These are phyloP conservation scores for Amanita inopinata DNA, from an alignment of 768 basidiomycete species.

Conservation along the genomic window DNA sequence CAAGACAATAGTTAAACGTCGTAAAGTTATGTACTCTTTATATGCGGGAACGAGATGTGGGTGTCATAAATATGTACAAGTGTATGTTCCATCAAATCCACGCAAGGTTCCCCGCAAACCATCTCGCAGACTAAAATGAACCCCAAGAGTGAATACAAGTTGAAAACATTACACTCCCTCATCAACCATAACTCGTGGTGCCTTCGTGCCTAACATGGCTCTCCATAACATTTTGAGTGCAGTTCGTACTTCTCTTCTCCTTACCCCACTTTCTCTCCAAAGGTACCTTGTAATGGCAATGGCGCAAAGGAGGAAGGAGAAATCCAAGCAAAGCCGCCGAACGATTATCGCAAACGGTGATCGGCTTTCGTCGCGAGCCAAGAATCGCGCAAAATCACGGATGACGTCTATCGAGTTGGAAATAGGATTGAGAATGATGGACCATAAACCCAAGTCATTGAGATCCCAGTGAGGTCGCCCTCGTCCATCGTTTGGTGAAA, in stretches of 20 bases:
- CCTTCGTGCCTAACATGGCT: slow-evolving; percentile 52
- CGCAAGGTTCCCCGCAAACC: too few relatives aligned
- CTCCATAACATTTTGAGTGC: slow-evolving; percentile 64
- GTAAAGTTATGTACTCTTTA: neutral
- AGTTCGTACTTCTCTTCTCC: slow-evolving; percentile 56
- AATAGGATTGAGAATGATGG: slow-evolving; percentile 57
- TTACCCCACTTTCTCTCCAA: slow-evolving; percentile 63
- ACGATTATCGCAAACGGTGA: slow-evolving; percentile 62
- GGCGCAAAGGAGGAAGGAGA: slow-evolving; percentile 62
- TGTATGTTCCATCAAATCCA: too few relatives aligned
- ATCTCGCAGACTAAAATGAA: too few relatives aligned
- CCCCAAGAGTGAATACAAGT: neutral
- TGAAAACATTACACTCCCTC: slow-evolving; percentile 30
- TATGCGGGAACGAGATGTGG: neutral
- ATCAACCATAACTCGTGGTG: slow-evolving; percentile 37
- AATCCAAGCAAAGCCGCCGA: slow-evolving; percentile 66
- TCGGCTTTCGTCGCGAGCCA: slow-evolving; percentile 47
- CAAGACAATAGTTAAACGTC: neutral
- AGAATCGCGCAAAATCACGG: slow-evolving; percentile 44
- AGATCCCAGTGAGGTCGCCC: slow-evolving; percentile 47
- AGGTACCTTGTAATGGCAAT: slow-evolving; percentile 44
- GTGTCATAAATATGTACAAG: too few relatives aligned
- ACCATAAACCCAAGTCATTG: slow-evolving; percentile 82
- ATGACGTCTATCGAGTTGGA: slow-evolving; percentile 39
- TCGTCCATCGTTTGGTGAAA: slow-evolving; percentile 29